Evolutionary conservation across 805 yeast species (phyloP).

Genomic region (Yarrowia sp.): DNA sequence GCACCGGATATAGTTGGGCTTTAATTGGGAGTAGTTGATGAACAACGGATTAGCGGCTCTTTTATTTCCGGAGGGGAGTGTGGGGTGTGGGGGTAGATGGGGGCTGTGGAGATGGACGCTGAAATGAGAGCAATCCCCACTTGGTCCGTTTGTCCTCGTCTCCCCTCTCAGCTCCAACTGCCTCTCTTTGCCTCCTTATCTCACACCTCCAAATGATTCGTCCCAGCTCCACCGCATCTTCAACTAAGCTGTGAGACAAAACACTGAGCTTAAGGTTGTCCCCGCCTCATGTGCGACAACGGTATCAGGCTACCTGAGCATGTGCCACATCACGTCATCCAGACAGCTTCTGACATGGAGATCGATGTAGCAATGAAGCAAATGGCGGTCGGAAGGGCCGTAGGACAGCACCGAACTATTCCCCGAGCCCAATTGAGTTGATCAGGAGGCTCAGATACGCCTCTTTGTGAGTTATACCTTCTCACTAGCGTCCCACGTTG

Average conservation of each 20-base stretch:
- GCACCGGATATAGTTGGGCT: background rate
- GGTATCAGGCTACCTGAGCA: slow-evolving; percentile 24
- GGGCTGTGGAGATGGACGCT: too few relatives aligned
- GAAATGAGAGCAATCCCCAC: too few relatives aligned
- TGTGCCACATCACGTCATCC: slow-evolving; percentile 36
- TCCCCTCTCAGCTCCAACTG: too few relatives aligned
- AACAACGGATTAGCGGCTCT: too few relatives aligned
- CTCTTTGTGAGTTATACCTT: too few relatives aligned
- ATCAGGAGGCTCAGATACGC: too few relatives aligned
- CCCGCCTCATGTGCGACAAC: slow-evolving; percentile 35
- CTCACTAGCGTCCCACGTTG: background rate
- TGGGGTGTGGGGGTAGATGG: too few relatives aligned
- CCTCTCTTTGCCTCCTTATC: background rate
- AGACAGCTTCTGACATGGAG: background rate
- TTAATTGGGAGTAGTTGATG: background rate
- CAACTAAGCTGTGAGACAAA: slow-evolving; percentile 31
- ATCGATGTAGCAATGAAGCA: background rate
- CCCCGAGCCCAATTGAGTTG: slow-evolving; percentile 3
- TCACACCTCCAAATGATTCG: slow-evolving; percentile 3
- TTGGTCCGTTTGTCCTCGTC: too few relatives aligned
- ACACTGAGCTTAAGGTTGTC: slow-evolving; percentile 31
- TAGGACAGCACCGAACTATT: too few relatives aligned
- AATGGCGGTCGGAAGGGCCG: too few relatives aligned
- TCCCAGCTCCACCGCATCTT: slow-evolving; percentile 19
- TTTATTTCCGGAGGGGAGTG: background rate